Base-by-base conservation (phyloP, 2,329 filamentous ascomycete species). In the Botrytis elliptica region DNA sequence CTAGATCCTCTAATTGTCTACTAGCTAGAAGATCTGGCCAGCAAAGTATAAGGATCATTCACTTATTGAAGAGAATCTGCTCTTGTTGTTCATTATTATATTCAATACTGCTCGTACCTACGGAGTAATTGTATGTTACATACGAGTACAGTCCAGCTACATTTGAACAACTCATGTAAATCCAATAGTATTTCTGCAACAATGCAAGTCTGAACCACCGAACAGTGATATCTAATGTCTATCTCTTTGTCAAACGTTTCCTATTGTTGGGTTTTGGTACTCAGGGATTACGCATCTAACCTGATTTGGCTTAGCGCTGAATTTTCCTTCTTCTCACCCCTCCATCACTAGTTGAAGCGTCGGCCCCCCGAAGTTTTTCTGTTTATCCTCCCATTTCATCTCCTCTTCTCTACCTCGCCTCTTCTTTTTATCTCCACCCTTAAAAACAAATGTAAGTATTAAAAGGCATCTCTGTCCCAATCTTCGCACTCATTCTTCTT, bases 251-350 rank as follows among this genome's bases (percentile, higher is more conserved):
- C 25, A 64, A 64, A 44, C 62, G 62, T 44, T 44, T 64, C 62
- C 62, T 64, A 64, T 65, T 46, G 62, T 66, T 66, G 63, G 29
- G n/a, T 66, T 46, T 29, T 18, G 40, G 29, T 29, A 36, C 36
- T 9, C 25, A 33, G 36, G 64, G 64, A 38, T 67, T 52, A 6
- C 33, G 0, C 4, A 42, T 33, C 66, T 69, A 69, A 57, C 66
- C 49, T 1, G 12, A 33, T 69, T 5, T 29, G 18, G 66, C 12
- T 57, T 69, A 69, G 66, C 40, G 10, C 40, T 22, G 25, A 69
- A 69, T 69, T 44, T 69, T 69, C 66, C n/a, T 68, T 49, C 40
- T 57, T 69, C 66, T 69, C 66, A 69, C 66, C 66, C 66, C 66
- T 69, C 66, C 49, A 25, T 55, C 12, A 40, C 49, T 68, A 55